These are phyloP conservation scores for Botryotinia convoluta DNA, from an alignment of 2,329 filamentous ascomycete genomes.

Conservation along the genomic window DNA sequence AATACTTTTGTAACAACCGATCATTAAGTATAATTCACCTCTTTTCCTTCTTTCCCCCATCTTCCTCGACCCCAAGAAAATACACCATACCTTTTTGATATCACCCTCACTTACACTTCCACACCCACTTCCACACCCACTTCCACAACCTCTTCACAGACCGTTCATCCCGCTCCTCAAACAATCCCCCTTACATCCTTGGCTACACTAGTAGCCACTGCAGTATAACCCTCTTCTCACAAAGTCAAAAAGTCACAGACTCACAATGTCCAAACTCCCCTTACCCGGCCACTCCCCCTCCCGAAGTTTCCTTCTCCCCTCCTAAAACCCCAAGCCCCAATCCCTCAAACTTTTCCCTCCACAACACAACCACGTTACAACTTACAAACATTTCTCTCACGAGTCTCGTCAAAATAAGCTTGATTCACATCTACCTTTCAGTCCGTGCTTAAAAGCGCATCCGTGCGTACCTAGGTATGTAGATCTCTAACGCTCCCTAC, in stretches of 20 bases:
- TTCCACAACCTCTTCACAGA: background rate
- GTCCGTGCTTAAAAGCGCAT: background rate
- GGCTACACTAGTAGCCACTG: background rate
- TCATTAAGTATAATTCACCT: background rate
- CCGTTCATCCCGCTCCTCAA: background rate
- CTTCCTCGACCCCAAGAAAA: background rate
- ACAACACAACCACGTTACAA: background rate
- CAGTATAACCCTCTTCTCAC: background rate
- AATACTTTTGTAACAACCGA: background rate
- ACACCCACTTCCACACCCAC: no score
- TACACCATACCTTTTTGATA: background rate
- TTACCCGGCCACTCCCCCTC: background rate
- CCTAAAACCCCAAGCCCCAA: no score
- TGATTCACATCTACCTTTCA: background rate
- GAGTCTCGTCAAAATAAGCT: background rate
- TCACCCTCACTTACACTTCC: background rate
- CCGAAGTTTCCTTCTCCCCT: background rate
- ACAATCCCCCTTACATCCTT: background rate
- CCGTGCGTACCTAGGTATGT: background rate
- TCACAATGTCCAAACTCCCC: background rate
- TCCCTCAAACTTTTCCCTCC: background rate
- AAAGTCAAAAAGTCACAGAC: background rate
- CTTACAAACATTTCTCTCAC: background rate
- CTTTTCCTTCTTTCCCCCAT: background rate
- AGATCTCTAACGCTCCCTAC: background rate